These are phyloP conservation scores for Exophiala viscosa DNA, from an alignment of 2,329 filamentous ascomycete genomes.

Conservation along the genomic window DNA sequence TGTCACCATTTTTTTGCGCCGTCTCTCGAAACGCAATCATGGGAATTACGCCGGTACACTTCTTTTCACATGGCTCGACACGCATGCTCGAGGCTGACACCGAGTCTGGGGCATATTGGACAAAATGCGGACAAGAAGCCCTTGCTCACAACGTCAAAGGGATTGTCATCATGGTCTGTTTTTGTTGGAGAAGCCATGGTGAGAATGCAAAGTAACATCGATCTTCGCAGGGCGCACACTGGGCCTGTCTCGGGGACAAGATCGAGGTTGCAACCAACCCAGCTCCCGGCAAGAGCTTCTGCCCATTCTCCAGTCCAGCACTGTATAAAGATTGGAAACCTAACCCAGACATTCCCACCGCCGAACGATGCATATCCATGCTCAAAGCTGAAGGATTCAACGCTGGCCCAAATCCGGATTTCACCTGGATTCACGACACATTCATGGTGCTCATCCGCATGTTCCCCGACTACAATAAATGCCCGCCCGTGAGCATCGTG, in stretches of 20 bases:
- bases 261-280: constrained; percentile 62
- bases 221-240: not conserved
- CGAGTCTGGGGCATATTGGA: constrained; percentile 62
- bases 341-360: constrained; percentile 55
- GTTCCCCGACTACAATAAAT: constrained; percentile 38
- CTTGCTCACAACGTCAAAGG: constrained; percentile 58
- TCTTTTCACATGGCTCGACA: constrained; percentile 69
- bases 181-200: not conserved
- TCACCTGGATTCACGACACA: constrained; percentile 67
- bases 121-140: constrained; percentile 60
- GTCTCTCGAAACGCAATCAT: too few species aligned
- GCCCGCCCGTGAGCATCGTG: constrained; percentile 62
- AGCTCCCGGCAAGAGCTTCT: constrained; percentile 39
- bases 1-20: not conserved
- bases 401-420: constrained; percentile 50
- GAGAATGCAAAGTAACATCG: not conserved
- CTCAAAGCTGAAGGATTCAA: constrained; percentile 53
- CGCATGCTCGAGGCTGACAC: constrained; percentile 68
- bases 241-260: constrained; percentile 50
- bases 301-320: constrained; percentile 43
- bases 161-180: constrained; percentile 59
- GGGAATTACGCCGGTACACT: constrained; percentile 54
- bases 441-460: constrained; percentile 1
- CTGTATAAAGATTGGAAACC: constrained; percentile 63
- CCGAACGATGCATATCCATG: constrained; percentile 48